phyloP scores from a whole-genome alignment of 495 filamentous ascomycete species.

The Talaromyces adpressus region DNA sequence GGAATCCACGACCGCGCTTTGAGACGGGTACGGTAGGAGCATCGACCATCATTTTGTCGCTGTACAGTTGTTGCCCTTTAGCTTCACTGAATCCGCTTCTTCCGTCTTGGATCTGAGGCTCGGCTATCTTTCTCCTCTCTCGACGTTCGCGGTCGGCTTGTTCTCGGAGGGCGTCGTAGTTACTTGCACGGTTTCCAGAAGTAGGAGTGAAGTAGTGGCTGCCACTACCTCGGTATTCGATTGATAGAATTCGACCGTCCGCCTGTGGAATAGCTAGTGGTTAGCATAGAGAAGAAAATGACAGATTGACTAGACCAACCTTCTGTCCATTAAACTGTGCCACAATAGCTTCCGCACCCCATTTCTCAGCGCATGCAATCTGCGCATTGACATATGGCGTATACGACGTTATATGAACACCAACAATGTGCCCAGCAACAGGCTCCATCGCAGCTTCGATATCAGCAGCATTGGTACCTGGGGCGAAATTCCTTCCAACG shows the following conservation, averaged over 20 bases:
- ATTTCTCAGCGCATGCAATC: constrained; percentile 70
- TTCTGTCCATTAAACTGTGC: constrained; percentile 80
- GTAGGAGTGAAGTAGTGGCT: constrained; percentile 22
- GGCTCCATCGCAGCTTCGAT: constrained; percentile 81
- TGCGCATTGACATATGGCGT: constrained; percentile 79
- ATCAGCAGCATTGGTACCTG: constrained; percentile 88
- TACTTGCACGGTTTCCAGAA: constrained; percentile 14
- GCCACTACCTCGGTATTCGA: constrained; percentile 59
- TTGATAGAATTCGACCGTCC: constrained; percentile 72
- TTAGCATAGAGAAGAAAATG: not conserved
- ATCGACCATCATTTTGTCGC: constrained; percentile 41
- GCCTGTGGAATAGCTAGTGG: constrained; percentile 43
- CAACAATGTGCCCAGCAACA: constrained; percentile 59
- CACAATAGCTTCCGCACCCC: constrained; percentile 73
- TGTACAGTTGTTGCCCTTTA: constrained; percentile 21
- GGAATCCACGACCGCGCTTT: constrained; percentile 14
- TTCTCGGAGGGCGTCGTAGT: constrained; percentile 38
- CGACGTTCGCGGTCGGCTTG: constrained; percentile 40
- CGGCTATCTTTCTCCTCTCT: constrained; percentile 29
- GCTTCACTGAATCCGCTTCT: constrained; percentile 47
- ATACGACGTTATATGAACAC: constrained; percentile 63
- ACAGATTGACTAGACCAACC: constrained; percentile 32
- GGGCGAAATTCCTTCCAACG: constrained; percentile 81
- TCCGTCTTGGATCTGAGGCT: constrained; percentile 51
- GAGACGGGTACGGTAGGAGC: constrained; percentile 20